Percentiles rank a stretch among this genome's conserved stretches.
These are phyloP conservation scores for Bolboschoenus planiculmis DNA, from an alignment of 176 grass and related monocot genomes.

Conservation along the genomic window DNA sequence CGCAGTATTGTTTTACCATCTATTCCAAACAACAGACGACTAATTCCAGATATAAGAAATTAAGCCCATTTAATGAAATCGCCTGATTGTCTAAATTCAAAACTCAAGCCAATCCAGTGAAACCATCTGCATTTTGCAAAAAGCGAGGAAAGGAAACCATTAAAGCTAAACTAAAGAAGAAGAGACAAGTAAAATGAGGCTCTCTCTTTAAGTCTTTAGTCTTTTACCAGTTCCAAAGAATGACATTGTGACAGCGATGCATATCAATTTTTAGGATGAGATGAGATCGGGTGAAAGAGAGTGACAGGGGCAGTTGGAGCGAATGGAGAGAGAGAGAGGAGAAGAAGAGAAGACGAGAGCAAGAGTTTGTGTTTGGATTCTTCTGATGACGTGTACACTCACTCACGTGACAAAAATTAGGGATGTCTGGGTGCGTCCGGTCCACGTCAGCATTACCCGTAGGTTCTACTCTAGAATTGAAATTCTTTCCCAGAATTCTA, in stretches of 20 bases:
- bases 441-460: not conserved
- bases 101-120: not conserved
- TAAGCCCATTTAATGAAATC: not conserved
- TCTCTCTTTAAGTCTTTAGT: too few species aligned
- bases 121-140: too few species aligned
- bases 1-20: too few species aligned
- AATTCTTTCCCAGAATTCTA: too few species aligned
- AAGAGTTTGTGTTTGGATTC: not conserved
- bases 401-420: not conserved
- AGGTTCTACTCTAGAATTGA: too few species aligned
- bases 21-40: not conserved
- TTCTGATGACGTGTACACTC: not conserved
- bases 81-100: not conserved
- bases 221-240: not conserved
- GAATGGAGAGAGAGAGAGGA: not conserved
- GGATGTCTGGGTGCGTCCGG: not conserved
- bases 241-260: not conserved
- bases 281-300: conserved; percentile 2
- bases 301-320: conserved; percentile 16
- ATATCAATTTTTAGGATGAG: not conserved
- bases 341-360: not conserved
- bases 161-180: too few species aligned
- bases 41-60: not conserved
- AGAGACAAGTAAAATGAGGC: too few species aligned
- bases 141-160: too few species aligned